phyloP scores from a whole-genome alignment of 2,329 filamentous ascomycete genomes.

The Cytospora piceicola region DNA sequence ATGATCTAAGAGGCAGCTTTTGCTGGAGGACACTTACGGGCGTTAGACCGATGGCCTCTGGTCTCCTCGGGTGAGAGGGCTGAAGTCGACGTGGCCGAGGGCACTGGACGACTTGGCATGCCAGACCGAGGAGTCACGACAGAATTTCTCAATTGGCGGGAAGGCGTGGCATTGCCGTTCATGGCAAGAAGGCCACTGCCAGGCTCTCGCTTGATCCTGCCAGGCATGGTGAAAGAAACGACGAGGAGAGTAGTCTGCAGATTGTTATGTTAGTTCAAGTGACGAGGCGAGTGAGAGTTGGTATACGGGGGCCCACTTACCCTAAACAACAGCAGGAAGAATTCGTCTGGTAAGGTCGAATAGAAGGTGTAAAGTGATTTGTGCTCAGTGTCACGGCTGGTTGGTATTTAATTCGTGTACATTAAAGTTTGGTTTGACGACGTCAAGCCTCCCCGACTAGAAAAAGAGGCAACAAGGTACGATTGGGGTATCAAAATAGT shows the following conservation, averaged over 20 bases:
- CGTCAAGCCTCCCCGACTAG: background rate
- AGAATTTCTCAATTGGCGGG: constrained; percentile 8
- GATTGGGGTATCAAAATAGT: background rate
- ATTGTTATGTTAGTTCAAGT: background rate
- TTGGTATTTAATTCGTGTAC: background rate
- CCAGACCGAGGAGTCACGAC: constrained; percentile 12
- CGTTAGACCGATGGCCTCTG: constrained; percentile 33
- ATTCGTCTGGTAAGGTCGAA: background rate
- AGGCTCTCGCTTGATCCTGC: constrained; percentile 24
- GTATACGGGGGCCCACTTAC: background rate
- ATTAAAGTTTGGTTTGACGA: background rate
- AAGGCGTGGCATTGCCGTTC: constrained; percentile 6
- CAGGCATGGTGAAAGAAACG: constrained; percentile 7
- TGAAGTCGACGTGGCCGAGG: constrained; percentile 24
- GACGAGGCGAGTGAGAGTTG: background rate
- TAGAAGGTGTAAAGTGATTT: background rate
- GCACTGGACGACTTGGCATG: constrained; percentile 19
- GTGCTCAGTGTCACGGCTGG: background rate
- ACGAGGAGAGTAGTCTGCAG: background rate
- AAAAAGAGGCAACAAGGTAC: background rate
- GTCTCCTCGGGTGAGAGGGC: constrained; percentile 14
- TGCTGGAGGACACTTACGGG: constrained; percentile 32
- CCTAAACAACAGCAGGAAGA: background rate
- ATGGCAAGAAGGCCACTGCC: constrained; percentile 8
- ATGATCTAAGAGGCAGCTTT: background rate